phyloP scores from a whole-genome alignment of 2,329 filamentous ascomycete species.

The Arthrobotrys musiformis region DNA sequence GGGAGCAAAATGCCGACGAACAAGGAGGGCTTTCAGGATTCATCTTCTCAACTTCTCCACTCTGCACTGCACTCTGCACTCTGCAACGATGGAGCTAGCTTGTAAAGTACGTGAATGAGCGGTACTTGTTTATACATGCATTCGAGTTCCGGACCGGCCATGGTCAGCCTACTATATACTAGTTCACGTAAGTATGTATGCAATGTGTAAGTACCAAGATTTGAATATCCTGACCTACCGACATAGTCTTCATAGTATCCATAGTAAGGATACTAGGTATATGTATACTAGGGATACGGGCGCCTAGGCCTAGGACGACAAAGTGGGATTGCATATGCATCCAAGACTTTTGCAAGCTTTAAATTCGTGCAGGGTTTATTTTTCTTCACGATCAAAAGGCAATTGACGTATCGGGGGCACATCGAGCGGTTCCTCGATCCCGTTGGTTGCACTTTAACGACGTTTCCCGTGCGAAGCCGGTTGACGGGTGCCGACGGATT shows the following conservation, averaged over 20 bases:
- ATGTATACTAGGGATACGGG: no score
- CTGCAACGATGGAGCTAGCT: neutral
- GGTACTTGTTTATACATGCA: no score
- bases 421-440: slow-evolving; percentile 38
- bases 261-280: neutral
- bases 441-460: no score
- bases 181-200: no score
- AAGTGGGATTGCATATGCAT: slow-evolving; percentile 40
- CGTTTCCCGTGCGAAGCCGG: slow-evolving; percentile 45
- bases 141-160: slow-evolving; percentile 13
- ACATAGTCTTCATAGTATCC: no score
- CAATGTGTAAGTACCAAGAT: slow-evolving; percentile 2
- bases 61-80: no score
- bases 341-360: slow-evolving; percentile 34
- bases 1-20: slow-evolving; percentile 39
- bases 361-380: slow-evolving; percentile 28
- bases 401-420: no score
- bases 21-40: slow-evolving; percentile 25
- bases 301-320: neutral
- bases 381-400: neutral
- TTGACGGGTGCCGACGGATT: slow-evolving; percentile 32
- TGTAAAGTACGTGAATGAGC: neutral
- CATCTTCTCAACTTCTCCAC: slow-evolving; percentile 11
- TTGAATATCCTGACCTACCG: neutral
- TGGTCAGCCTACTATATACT: slow-evolving; percentile 41